Evolutionary conservation across 2,329 filamentous ascomycete species (phyloP).

Genomic region (Arthroderma uncinatum): DNA sequence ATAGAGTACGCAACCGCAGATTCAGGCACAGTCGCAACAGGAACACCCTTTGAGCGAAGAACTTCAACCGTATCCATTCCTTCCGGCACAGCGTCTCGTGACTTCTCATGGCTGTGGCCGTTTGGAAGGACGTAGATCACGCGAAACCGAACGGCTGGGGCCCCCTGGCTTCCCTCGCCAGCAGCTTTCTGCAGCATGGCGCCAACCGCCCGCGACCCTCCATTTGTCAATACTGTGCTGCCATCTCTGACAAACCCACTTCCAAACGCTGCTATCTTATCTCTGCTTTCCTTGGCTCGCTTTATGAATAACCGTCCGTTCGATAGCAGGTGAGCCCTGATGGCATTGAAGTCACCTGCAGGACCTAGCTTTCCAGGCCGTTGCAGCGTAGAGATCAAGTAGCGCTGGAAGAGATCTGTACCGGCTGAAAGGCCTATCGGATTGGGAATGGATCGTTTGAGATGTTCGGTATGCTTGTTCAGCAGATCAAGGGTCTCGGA

Average conservation of each 20-base stretch:
- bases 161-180: conserved; percentile 45
- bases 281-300: conserved; percentile 71
- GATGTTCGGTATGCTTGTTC: conserved; percentile 60
- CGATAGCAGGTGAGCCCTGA: conserved; percentile 69
- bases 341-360: conserved; percentile 64
- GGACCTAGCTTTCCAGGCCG: conserved; percentile 41
- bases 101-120: conserved; percentile 21
- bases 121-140: conserved; percentile 63
- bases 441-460: conserved; percentile 72
- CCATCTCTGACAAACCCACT: conserved; percentile 68
- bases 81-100: conserved; percentile 41
- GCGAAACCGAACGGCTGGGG: conserved; percentile 57
- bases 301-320: conserved; percentile 81
- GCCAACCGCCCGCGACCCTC: conserved; percentile 73
- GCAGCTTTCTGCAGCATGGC: conserved; percentile 64
- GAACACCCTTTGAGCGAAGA: conserved; percentile 62
- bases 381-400: conserved; percentile 65
- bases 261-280: conserved; percentile 71
- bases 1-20: conserved; percentile 71
- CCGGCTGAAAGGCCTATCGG: conserved; percentile 86
- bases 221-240: conserved; percentile 76
- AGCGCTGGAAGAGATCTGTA: conserved; percentile 90
- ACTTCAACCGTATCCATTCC: conserved; percentile 59
- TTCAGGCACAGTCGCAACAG: conserved; percentile 69
- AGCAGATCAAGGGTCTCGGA: conserved; percentile 87